These are phyloP conservation scores for Cryphonectria carpinicola DNA, from an alignment of 2,329 filamentous ascomycete species.

Conservation along the genomic window DNA sequence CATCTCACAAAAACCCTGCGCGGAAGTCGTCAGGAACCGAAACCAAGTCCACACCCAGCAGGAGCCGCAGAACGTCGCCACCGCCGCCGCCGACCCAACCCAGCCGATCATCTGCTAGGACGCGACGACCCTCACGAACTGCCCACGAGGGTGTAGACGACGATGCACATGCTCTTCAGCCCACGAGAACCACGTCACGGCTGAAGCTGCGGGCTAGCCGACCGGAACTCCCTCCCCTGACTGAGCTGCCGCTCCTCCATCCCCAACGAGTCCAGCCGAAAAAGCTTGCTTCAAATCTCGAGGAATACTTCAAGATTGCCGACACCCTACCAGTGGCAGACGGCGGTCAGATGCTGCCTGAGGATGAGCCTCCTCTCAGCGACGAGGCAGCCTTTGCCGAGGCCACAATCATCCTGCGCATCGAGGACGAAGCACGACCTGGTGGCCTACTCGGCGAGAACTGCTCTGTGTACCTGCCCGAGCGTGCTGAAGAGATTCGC, in stretches of 20 bases:
- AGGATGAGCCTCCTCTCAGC: constrained; percentile 62
- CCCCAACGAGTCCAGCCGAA: constrained; percentile 60
- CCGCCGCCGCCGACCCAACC: constrained; percentile 42
- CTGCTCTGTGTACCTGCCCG: constrained; percentile 75
- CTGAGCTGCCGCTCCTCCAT: constrained; percentile 61
- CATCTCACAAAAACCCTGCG: constrained; percentile 12
- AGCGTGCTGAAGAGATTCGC: constrained; percentile 72
- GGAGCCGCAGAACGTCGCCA: constrained; percentile 34
- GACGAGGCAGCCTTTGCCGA: constrained; percentile 68
- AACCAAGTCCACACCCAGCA: constrained; percentile 30
- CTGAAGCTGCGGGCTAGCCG: constrained; percentile 25
- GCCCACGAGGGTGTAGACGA: constrained; percentile 37
- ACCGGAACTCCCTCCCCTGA: constrained; percentile 39
- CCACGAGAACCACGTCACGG: constrained; percentile 20
- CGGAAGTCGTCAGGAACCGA: constrained; percentile 30
- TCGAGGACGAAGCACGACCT: constrained; percentile 73
- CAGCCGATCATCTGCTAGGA: constrained; percentile 24
- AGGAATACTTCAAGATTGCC: constrained; percentile 60
- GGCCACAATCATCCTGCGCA: constrained; percentile 67
- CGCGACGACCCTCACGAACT: constrained; percentile 39
- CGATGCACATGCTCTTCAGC: constrained; percentile 29
- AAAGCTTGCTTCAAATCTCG: constrained; percentile 58
- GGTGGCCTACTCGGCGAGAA: constrained; percentile 75
- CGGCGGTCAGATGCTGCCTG: constrained; percentile 58
- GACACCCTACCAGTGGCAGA: constrained; percentile 58